These are phyloP conservation scores for Citrus cavaleriei DNA, from an alignment of 345 rosid species.

Conservation along the genomic window DNA sequence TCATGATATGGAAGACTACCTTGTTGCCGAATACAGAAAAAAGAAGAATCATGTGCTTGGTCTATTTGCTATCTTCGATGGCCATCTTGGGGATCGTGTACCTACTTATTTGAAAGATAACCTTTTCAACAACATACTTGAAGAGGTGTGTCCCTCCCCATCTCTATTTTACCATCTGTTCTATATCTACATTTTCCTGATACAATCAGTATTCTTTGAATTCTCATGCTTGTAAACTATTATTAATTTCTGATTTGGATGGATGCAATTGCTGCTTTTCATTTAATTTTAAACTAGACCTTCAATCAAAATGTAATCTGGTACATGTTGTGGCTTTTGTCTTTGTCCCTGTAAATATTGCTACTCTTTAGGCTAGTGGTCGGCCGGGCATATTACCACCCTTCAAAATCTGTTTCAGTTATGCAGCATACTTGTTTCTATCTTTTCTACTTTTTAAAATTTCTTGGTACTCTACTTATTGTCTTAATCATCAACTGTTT, in stretches of 20 bases:
- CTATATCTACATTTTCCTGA: neutral
- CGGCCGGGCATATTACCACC: neutral
- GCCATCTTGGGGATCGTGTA: conserved; percentile 59
- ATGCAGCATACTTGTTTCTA: neutral
- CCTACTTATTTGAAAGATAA: conserved; percentile 49
- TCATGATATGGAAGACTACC: conserved; percentile 64
- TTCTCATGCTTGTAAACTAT: neutral
- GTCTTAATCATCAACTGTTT: neutral
- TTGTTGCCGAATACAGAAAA: conserved; percentile 47
- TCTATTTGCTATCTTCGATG: conserved; percentile 56
- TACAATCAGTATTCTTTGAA: neutral
- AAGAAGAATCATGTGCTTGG: conserved; percentile 47
- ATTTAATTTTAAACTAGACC: neutral
- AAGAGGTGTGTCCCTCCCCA: conserved; percentile 28
- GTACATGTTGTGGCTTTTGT: neutral
- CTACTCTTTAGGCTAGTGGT: neutral
- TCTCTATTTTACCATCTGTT: neutral
- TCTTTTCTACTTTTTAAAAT: neutral
- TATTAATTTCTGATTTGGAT: neutral
- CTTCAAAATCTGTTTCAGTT: neutral
- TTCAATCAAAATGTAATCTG: neutral
- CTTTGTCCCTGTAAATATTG: neutral
- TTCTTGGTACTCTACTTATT: neutral
- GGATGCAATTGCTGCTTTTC: neutral
- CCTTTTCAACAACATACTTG: conserved; percentile 47